Evolutionary conservation across 805 yeast species (phyloP).

Genomic region (Candida fluviatilis): DNA sequence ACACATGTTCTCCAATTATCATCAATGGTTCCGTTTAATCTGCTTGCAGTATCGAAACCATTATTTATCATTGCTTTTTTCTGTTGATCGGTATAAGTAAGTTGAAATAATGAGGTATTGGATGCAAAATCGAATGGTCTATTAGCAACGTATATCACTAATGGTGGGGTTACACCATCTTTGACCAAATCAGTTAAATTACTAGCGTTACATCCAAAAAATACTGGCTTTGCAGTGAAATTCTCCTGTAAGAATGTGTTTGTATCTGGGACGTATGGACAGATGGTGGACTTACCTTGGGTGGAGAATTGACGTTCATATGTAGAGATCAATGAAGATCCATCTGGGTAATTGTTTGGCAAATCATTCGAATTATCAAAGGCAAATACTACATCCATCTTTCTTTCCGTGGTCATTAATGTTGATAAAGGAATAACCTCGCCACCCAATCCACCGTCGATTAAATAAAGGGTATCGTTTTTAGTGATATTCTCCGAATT

Average conservation of each 20-base stretch:
- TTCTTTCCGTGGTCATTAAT: constrained; percentile 29
- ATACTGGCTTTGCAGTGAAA: constrained; percentile 36
- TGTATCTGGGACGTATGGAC: constrained; percentile 35
- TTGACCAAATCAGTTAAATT: constrained; percentile 33
- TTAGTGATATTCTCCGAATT: constrained; percentile 21
- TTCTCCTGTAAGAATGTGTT: constrained; percentile 27
- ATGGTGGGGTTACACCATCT: constrained; percentile 34
- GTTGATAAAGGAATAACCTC: constrained; percentile 33
- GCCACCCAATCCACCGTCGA: constrained; percentile 40
- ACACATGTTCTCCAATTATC: constrained; percentile 35
- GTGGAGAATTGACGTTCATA: constrained; percentile 31
- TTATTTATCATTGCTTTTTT: constrained; percentile 34
- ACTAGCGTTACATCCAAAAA: constrained; percentile 38
- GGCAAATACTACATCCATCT: constrained; percentile 34
- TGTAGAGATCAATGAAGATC: constrained; percentile 26
- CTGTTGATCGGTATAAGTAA: constrained; percentile 30
- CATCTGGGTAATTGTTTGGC: constrained; percentile 32
- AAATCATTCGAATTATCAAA: constrained; percentile 29
- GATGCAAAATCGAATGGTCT: constrained; percentile 30
- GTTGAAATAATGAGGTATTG: constrained; percentile 31
- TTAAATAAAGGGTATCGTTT: constrained; percentile 29
- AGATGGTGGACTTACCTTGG: constrained; percentile 29
- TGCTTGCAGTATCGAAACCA: constrained; percentile 32
- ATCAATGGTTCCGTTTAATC: constrained; percentile 33
- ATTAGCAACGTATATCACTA: constrained; percentile 37